These are phyloP conservation scores for Somion occarium DNA, from an alignment of 1,284 basidiomycete species.

Conservation along the genomic window DNA sequence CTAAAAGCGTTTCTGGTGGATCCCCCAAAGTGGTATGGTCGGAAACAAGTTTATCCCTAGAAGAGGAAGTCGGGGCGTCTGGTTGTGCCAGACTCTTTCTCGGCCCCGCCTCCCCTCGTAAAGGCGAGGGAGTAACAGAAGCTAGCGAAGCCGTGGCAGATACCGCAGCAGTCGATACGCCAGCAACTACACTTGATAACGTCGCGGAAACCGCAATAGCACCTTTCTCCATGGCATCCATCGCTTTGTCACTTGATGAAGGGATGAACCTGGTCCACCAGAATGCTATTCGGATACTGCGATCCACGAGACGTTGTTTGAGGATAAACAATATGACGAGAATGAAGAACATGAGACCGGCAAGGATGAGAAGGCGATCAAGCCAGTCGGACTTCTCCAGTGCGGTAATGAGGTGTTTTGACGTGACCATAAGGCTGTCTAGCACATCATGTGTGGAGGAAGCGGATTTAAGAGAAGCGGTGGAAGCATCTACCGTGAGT, in stretches of 20 bases:
- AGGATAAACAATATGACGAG: constrained; percentile 83
- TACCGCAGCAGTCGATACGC: not conserved
- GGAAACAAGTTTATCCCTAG: too few species aligned
- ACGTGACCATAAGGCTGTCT: constrained; percentile 68
- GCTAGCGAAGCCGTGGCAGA: not conserved
- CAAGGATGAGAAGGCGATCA: constrained; percentile 81
- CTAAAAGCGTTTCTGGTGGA: too few species aligned
- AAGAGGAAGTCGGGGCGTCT: too few species aligned
- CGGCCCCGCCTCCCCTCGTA: too few species aligned
- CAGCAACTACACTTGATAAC: not conserved
- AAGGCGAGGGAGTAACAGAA: too few species aligned
- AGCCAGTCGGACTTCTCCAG: constrained; percentile 88
- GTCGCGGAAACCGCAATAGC: not conserved
- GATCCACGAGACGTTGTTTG: constrained; percentile 81
- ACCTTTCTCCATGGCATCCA: constrained; percentile 24
- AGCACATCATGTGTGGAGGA: constrained; percentile 79
- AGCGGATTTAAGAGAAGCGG: constrained; percentile 68
- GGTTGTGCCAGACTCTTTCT: too few species aligned
- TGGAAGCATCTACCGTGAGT: constrained; percentile 65
- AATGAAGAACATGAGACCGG: constrained; percentile 76
- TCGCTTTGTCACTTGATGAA: constrained; percentile 16
- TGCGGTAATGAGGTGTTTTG: constrained; percentile 77
- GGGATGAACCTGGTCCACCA: constrained; percentile 79
- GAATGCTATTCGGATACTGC: constrained; percentile 61
- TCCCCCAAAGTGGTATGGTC: too few species aligned